phyloP scores from a whole-genome alignment of 805 yeast genomes.

The Pichia cephalocereana region DNA sequence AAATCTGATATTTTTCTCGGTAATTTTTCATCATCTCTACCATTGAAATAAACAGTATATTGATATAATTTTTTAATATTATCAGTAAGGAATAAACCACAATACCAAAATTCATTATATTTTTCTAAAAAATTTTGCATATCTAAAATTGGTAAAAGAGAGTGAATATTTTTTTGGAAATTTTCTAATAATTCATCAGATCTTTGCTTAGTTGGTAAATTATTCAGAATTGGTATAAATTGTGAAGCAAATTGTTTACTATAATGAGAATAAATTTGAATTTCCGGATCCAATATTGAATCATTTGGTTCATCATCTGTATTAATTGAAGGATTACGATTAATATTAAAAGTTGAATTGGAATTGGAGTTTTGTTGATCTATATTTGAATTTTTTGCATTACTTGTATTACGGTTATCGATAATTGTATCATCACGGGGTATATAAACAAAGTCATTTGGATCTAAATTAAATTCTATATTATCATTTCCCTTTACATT shows the following conservation, averaged over 20 bases:
- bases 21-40: conserved; percentile 2
- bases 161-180: conserved; percentile 43
- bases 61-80: conserved; percentile 16
- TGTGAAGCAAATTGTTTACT: conserved; percentile 8
- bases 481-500: neutral
- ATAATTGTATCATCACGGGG: neutral
- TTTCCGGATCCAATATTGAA: neutral
- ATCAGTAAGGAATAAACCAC: conserved; percentile 17
- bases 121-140: conserved; percentile 35
- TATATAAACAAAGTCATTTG: neutral
- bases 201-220: conserved; percentile 38
- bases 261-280: conserved; percentile 1
- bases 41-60: conserved; percentile 9
- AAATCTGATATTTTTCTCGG: conserved; percentile 14
- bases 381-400: no score
- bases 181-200: conserved; percentile 40
- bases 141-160: conserved; percentile 46
- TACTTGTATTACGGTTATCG: no score
- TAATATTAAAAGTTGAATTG: neutral
- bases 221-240: conserved; percentile 25
- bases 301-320: neutral
- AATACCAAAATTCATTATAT: conserved; percentile 38
- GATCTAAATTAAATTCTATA: neutral
- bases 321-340: neutral
- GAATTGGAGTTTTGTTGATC: no score